phyloP scores from a whole-genome alignment of 2,329 filamentous ascomycete genomes.

The Sporothrix luriei region DNA sequence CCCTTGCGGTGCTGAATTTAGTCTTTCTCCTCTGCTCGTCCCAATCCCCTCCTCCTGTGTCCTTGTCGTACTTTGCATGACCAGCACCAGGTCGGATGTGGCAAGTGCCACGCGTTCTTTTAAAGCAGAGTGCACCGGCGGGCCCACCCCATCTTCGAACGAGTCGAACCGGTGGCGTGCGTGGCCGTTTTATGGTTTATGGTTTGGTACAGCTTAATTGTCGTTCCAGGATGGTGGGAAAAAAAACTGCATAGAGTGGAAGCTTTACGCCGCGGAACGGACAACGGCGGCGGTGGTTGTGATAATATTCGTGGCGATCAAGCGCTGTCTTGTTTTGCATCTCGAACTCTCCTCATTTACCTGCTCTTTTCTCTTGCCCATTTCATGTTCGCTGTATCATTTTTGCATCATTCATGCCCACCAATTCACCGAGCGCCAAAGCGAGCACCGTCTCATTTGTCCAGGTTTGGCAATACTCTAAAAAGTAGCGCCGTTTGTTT shows the following conservation, averaged over 20 bases:
- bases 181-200: slow-evolving; percentile 20
- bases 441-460: neutral
- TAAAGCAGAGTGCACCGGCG: slow-evolving; percentile 13
- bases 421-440: too few species aligned
- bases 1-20: neutral
- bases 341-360: neutral
- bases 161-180: neutral
- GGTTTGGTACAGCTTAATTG: slow-evolving; percentile 23
- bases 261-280: slow-evolving; percentile 13
- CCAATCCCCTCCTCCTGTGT: neutral
- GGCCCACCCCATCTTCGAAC: slow-evolving; percentile 9
- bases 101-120: slow-evolving; percentile 27
- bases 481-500: slow-evolving; percentile 15
- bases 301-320: neutral
- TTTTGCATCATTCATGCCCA: neutral
- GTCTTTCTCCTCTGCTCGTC: neutral
- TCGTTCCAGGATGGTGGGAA: neutral
- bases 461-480: neutral
- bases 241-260: neutral
- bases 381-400: neutral
- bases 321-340: neutral
- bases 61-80: slow-evolving; percentile 17
- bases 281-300: neutral
- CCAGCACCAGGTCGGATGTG: slow-evolving; percentile 20
- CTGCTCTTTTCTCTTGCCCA: slow-evolving; percentile 3